Evolutionary conservation across 495 filamentous ascomycete genomes (phyloP), one percentile per base, ranked within the genome.

Genomic region (Cenococcum geophilum): DNA sequence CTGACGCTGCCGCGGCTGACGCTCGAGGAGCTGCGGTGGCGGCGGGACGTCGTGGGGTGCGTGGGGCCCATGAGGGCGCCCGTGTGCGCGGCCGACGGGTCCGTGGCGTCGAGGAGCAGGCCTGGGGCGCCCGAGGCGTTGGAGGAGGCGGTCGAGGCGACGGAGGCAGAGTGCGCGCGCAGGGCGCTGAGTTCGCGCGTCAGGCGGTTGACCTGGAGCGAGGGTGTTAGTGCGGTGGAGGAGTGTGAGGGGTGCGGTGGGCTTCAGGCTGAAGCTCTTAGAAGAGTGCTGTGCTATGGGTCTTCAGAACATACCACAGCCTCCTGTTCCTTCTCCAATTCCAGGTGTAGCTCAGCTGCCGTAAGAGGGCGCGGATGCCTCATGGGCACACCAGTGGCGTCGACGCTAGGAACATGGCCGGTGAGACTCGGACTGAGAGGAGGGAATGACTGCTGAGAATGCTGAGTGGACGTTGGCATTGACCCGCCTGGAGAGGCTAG

Each of bases 291-390:
- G 42, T 42, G 22, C 23, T 1, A 14, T 50, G 1, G 20, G 22
- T 16, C 37, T 21, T 32, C 32, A 1, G n/a, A 57, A 76, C 82
- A 58, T 80, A 92, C 92, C 68, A 96, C 85, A n/a, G 89, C 87
- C 72, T 97, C 92, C 69, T 97, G 92, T 68, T 96, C 92, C 69
- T 92, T 90, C 75, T 97, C 92, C 40, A 95, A 78, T 72, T 92
- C 83, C 63, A 86, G 75, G 74, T 96, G 90, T 42, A 97, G 77
- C 70, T 96, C 92, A 1, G 88, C 88, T 10, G 90, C 86, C 0
- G 92, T 95, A 62, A 95, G 72, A 0, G 91, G 92, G 51, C 88
- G 81, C 0, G 91, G 90, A 65, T 92, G 91, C 66, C 92, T 84
- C 63, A 91, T 61, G 82, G 90, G 20, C 80, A 90, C 73, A 54